A percentile compares a stretch with the other conserved stretches of the same genome.
Conservation (phyloP, 345 rosid genomes). For the Eucalyptus curtisii region DNA sequence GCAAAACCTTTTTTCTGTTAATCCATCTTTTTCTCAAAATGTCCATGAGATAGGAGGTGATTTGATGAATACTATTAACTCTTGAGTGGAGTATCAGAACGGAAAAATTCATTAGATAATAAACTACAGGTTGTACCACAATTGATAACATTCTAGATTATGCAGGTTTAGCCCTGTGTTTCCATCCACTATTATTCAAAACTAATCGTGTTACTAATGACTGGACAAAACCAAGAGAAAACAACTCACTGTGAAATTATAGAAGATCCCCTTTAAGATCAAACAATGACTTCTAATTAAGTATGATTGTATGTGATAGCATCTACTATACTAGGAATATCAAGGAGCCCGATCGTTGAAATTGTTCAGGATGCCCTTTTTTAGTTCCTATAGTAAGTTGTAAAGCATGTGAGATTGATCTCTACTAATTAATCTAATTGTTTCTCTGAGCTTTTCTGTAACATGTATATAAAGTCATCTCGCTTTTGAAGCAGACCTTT, state of each 20-base stretch:
- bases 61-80: background rate
- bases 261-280: background rate
- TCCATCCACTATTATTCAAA: background rate
- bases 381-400: background rate
- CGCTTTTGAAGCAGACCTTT: background rate
- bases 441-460: background rate
- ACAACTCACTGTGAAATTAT: background rate
- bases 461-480: background rate
- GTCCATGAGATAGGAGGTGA: background rate
- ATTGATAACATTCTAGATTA: background rate
- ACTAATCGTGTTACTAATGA: background rate
- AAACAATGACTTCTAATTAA: background rate
- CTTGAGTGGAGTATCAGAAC: background rate
- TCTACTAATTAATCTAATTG: background rate
- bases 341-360: background rate
- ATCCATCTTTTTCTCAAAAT: background rate
- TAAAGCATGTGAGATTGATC: background rate
- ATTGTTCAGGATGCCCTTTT: background rate
- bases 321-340: background rate
- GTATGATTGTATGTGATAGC: background rate
- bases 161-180: background rate
- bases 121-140: background rate
- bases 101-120: background rate
- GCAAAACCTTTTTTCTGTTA: background rate
- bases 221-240: background rate